Evolutionary conservation across 306 rosid genomes (phyloP).

Genomic region (Argentina anserina): DNA sequence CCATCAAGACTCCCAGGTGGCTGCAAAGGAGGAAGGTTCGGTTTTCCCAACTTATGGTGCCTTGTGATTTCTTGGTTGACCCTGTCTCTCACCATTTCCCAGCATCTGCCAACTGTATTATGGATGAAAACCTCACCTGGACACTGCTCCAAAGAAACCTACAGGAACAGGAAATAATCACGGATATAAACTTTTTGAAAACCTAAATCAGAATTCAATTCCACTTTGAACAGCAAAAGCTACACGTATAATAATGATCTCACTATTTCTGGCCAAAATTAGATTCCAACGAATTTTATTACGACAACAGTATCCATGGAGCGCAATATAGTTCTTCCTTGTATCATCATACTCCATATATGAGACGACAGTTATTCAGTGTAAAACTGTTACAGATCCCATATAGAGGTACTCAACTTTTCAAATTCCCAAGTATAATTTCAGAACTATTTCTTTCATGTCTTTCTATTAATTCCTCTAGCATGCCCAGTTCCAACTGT

Average conservation of each 20-base stretch:
- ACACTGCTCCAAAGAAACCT: constrained; percentile 82
- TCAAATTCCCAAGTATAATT: too few relatives aligned
- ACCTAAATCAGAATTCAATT: background rate
- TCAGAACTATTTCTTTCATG: background rate
- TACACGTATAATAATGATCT: background rate
- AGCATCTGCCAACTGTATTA: constrained; percentile 66
- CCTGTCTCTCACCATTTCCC: constrained; percentile 93
- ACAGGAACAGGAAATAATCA: constrained; percentile 3
- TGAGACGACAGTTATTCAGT: background rate
- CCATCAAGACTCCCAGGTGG: constrained; percentile 99
- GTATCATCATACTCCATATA: background rate
- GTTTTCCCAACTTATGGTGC: constrained; percentile 76
- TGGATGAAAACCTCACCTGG: constrained; percentile 81
- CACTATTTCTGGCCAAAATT: background rate
- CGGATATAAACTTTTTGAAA: background rate
- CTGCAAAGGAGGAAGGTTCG: constrained; percentile 89
- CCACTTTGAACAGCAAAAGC: background rate
- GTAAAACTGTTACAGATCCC: background rate
- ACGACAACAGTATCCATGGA: background rate
- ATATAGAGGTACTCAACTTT: background rate
- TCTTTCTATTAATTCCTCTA: constrained; percentile 2
- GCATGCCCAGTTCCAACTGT: background rate
- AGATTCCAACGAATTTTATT: background rate
- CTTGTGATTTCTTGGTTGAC: constrained; percentile 88
- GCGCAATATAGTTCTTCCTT: background rate